Evolutionary conservation across 2,329 filamentous ascomycete species (phyloP), one percentile per base, ranked within the genome.

Genomic region (Akanthomyces uredinophilus): DNA sequence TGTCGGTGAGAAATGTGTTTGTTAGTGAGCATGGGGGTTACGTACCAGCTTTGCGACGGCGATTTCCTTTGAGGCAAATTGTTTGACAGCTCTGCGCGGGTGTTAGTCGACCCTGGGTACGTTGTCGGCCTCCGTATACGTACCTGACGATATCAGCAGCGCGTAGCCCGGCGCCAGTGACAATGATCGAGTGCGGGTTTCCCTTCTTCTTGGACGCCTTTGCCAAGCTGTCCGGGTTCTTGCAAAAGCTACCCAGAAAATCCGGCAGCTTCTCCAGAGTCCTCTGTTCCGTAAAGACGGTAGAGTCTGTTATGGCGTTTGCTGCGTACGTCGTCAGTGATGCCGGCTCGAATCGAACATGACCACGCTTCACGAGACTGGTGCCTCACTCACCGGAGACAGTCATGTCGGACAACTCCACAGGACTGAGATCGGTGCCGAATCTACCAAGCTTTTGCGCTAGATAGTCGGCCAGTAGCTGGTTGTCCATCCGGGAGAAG

Each of bases 361-460:
- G 10, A 35, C 0, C 10, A 8, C 7, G 8, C 11, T 24, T 18
- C 29, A 37, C 5, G 16, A 14, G n/a, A 46, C 1, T 32, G 2
- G 8, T 10, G 2, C 6, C 14, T 39, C 14, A 60, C 57, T 14
- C 6, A 92, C 91, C 88, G 67, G 91, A 87, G 58, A 98, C 81
- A 61, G 90, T 87, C 70, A 91, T 79, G 71, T 97, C 93, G 62
- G 91, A 88, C 37, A 96, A 78, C 76, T 99, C 95, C 46, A 98
- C 84, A 0, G 87, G 79, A 68, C 90, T 96, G 69, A 97, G 75
- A 58, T 96, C 89, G 32, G 84, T 86, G 60, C 92, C 90, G 70
- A 94, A 96, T 27, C 89, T 83, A 66, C 83, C 86, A 59, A 91
- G 88, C 71, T 90, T 86, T 71, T 95, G 88, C 7, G 90, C 90